phyloP scores from a whole-genome alignment of 2,329 filamentous ascomycete species.

The Colletotrichum sp. region DNA sequence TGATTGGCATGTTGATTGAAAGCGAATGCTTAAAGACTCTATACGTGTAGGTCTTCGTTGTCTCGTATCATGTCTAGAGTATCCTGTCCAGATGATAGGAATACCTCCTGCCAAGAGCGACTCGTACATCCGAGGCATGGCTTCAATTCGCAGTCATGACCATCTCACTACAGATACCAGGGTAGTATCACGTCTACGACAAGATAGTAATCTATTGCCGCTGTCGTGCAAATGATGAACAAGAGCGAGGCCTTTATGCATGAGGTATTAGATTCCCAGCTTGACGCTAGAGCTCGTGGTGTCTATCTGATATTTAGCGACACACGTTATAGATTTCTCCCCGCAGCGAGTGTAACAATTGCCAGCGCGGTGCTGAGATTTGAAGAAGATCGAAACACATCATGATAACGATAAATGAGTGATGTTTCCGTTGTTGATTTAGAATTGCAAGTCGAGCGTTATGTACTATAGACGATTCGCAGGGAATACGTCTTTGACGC shows the following conservation, averaged over 20 bases:
- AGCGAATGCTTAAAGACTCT: background rate
- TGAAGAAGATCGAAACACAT: no score
- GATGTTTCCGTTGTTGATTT: no score
- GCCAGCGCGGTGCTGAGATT: no score
- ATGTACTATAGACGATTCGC: no score
- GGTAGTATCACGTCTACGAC: fast-evolving
- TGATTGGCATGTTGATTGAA: fast-evolving
- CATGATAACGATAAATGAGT: no score
- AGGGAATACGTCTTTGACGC: no score
- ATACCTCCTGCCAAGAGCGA: background rate
- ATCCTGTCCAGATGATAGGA: background rate
- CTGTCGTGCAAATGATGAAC: background rate
- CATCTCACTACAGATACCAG: fast-evolving
- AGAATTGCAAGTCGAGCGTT: no score
- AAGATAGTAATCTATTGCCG: background rate
- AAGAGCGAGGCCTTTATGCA: fast-evolving
- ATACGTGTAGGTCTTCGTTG: fast-evolving
- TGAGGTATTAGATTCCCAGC: fast-evolving
- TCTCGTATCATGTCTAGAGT: fast-evolving
- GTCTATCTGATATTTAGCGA: background rate
- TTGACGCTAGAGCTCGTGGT: fast-evolving
- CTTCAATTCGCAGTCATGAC: background rate
- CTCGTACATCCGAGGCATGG: fast-evolving
- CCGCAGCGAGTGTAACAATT: no score
- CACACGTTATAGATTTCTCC: background rate